Conservation (phyloP, 352 stramenopile species). For the Blastocystis sp. region DNA sequence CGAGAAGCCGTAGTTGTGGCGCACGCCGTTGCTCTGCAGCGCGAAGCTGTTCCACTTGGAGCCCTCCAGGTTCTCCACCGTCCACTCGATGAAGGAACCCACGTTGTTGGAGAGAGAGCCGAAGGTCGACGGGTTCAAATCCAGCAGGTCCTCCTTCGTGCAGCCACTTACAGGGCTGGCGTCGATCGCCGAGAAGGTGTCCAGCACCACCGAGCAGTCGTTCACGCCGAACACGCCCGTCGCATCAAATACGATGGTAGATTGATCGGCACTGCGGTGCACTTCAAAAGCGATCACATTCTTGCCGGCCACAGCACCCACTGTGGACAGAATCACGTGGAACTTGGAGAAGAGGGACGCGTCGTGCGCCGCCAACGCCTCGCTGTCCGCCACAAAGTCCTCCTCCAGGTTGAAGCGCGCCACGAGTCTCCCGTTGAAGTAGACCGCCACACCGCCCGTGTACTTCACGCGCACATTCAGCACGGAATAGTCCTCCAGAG, state of each 20-base stretch:
- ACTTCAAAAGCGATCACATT: constrained; percentile 63
- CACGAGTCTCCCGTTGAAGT: constrained; percentile 56
- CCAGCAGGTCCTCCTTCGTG: constrained; percentile 5
- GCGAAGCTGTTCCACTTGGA: background rate
- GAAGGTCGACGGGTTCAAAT: background rate
- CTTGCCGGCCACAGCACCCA: constrained; percentile 4
- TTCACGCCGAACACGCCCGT: constrained; percentile 52
- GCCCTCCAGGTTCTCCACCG: constrained; percentile 5
- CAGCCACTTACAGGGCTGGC: background rate
- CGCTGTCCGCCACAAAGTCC: constrained; percentile 3
- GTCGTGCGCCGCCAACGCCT: constrained; percentile 16
- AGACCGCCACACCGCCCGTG: constrained; percentile 55
- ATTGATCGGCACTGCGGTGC: background rate
- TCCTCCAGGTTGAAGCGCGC: constrained; percentile 38
- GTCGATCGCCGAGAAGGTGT: constrained; percentile 1
- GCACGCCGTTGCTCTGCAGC: background rate
- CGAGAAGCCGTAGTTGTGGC: background rate
- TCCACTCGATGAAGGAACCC: background rate
- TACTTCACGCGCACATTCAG: constrained; percentile 46
- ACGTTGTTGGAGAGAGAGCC: background rate
- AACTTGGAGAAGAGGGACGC: constrained; percentile 54
- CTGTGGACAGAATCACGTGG: constrained; percentile 33
- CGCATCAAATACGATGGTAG: constrained; percentile 28
- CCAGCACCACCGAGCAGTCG: constrained; percentile 21
- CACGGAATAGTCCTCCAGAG: constrained; percentile 38